Conservation (phyloP, 2,329 filamentous ascomycete species). For the Calonectria ilicicola region DNA sequence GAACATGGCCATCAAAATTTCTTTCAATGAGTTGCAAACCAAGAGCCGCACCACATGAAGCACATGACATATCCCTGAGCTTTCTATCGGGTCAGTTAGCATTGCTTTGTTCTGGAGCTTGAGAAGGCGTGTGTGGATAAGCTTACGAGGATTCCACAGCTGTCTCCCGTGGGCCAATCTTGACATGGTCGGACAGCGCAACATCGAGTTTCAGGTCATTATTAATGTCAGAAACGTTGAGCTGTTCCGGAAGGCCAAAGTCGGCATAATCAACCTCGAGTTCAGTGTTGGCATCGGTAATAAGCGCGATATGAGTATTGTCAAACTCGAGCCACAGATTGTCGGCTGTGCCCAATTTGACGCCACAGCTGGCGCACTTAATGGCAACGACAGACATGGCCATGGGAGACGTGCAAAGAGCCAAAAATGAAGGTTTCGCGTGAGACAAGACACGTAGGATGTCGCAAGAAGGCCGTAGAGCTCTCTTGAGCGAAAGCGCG, state of each 20-base stretch:
- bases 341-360: constrained; percentile 44
- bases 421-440: background rate
- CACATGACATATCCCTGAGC: constrained; percentile 52
- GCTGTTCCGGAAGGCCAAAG: constrained; percentile 45
- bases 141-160: constrained; percentile 52
- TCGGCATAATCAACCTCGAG: constrained; percentile 37
- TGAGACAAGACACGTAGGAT: background rate
- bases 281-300: constrained; percentile 37
- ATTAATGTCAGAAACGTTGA: constrained; percentile 11
- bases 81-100: constrained; percentile 39
- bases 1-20: constrained; percentile 50
- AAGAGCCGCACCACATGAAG: constrained; percentile 45
- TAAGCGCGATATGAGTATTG: constrained; percentile 54
- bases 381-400: constrained; percentile 51
- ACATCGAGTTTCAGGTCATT: constrained; percentile 33
- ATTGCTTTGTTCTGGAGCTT: background rate
- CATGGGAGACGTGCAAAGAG: background rate
- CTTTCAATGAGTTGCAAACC: constrained; percentile 50
- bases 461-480: background rate
- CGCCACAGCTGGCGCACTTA: constrained; percentile 50
- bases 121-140: background rate
- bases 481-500: background rate
- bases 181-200: constrained; percentile 37
- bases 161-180: constrained; percentile 48
- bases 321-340: constrained; percentile 57